Percentiles rank a stretch among this genome's conserved stretches.
Conservation (phyloP, 208 protist genomes). For the Acanthamoeba lenticulata region DNA sequence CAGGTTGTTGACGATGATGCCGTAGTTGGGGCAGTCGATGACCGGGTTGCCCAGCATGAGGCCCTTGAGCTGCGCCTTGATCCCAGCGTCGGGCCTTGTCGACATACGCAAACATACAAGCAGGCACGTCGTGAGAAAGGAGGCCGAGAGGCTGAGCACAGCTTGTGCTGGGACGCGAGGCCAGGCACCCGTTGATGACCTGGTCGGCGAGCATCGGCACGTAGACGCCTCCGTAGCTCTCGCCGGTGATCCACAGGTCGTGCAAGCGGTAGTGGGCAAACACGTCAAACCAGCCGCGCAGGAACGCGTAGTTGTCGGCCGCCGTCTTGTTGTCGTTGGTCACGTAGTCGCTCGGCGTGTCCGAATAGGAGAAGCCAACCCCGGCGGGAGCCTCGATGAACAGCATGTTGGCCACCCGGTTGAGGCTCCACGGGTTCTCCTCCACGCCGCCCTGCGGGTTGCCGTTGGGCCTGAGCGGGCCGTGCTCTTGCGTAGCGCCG, state of each 20-base stretch:
- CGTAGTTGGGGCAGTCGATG: constrained; percentile 62
- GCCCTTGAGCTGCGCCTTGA: constrained; percentile 15
- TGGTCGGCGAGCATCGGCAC: constrained; percentile 27
- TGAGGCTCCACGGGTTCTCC: constrained; percentile 65
- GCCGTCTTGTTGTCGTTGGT: constrained; percentile 70
- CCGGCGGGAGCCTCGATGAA: constrained; percentile 78
- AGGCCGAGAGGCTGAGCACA: neutral
- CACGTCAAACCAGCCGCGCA: constrained; percentile 48
- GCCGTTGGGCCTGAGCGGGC: constrained; percentile 70
- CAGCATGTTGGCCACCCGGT: constrained; percentile 77
- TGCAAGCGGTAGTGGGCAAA: constrained; percentile 76
- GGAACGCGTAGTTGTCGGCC: constrained; percentile 73
- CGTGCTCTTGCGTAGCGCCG: constrained; percentile 78
- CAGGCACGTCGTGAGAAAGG: neutral
- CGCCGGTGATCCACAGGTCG: constrained; percentile 78
- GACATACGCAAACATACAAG: neutral
- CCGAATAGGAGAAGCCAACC: constrained; percentile 76
- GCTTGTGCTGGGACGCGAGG: no score
- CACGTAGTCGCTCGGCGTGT: constrained; percentile 62
- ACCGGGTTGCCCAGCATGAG: constrained; percentile 68
- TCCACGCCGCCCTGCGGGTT: constrained; percentile 65
- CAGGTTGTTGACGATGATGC: constrained; percentile 29
- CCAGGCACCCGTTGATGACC: constrained; percentile 42
- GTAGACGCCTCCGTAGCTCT: constrained; percentile 77
- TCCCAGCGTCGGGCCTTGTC: neutral